These are phyloP conservation scores for Paratinospora sagittata DNA, from an alignment of 164 flowering plant species.

Conservation along the genomic window DNA sequence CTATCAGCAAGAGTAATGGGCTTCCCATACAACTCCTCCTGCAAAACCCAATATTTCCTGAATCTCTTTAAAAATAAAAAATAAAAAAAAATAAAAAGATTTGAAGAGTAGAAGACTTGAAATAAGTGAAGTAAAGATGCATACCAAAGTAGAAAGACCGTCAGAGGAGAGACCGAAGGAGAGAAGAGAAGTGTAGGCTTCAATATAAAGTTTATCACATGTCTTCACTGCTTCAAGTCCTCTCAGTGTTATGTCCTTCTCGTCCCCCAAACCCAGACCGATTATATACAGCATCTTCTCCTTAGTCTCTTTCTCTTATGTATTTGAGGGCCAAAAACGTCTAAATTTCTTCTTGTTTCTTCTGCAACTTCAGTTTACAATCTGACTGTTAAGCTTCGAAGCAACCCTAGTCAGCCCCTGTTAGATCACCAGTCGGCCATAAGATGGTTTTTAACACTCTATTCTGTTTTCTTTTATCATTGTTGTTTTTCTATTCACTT, in stretches of 20 bases:
- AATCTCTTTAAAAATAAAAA: neutral
- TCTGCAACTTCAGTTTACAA: too few species aligned
- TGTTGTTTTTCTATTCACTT: too few species aligned
- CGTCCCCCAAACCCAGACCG: conserved; percentile 85
- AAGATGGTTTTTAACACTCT: too few species aligned
- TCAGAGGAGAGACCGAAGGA: conserved; percentile 32
- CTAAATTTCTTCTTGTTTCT: too few species aligned
- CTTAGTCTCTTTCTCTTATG: neutral
- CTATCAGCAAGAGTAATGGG: conserved; percentile 66
- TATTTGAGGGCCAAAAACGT: too few species aligned
- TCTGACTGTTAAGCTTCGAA: too few species aligned
- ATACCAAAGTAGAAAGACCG: conserved; percentile 71
- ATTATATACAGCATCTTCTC: conserved; percentile 50
- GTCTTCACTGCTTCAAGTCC: conserved; percentile 78
- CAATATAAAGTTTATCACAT: conserved; percentile 71
- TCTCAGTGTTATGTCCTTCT: conserved; percentile 72
- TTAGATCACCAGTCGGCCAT: too few species aligned
- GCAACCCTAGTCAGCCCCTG: too few species aligned
- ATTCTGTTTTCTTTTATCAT: too few species aligned
- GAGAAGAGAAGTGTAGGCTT: conserved; percentile 37
- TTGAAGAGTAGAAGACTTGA: neutral
- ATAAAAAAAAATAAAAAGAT: neutral
- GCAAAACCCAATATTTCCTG: neutral
- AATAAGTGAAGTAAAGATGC: neutral
- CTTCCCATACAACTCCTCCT: conserved; percentile 17